Evolutionary conservation across 129 eudicot species (phyloP).

Genomic region (Centella asiatica): DNA sequence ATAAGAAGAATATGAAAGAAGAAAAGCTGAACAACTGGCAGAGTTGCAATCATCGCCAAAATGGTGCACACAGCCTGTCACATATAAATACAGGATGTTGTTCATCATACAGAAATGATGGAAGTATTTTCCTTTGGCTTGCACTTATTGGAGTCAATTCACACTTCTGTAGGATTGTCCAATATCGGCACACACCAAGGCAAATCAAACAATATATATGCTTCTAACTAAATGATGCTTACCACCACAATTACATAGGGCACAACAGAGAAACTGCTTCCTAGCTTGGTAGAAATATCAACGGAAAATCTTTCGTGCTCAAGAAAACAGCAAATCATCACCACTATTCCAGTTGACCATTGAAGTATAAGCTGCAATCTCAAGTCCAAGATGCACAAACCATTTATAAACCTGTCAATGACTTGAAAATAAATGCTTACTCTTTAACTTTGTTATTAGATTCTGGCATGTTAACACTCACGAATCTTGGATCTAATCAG

Average conservation of each 20-base stretch:
- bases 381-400: conserved; percentile 47
- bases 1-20: conserved; percentile 98
- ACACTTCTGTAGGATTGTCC: no score
- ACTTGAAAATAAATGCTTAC: conserved; percentile 19
- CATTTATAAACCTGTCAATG: conserved; percentile 34
- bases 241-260: conserved; percentile 95
- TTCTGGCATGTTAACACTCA: background rate
- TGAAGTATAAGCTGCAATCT: conserved; percentile 94
- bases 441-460: conserved; percentile 7
- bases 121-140: background rate
- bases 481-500: background rate
- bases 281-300: conserved; percentile 73
- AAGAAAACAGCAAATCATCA: conserved; percentile 75
- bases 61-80: conserved; percentile 91
- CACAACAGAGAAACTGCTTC: conserved; percentile 90
- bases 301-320: conserved; percentile 52
- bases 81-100: conserved; percentile 10
- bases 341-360: conserved; percentile 98
- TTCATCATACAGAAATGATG: background rate
- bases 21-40: conserved; percentile 91
- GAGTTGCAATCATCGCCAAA: conserved; percentile 96
- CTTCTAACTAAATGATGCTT: conserved; percentile 15
- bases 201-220: background rate
- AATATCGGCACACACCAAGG: no score
- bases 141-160: background rate